These are phyloP conservation scores for Diplogelasinospora grovesii DNA, from an alignment of 495 filamentous ascomycete genomes.

Conservation along the genomic window DNA sequence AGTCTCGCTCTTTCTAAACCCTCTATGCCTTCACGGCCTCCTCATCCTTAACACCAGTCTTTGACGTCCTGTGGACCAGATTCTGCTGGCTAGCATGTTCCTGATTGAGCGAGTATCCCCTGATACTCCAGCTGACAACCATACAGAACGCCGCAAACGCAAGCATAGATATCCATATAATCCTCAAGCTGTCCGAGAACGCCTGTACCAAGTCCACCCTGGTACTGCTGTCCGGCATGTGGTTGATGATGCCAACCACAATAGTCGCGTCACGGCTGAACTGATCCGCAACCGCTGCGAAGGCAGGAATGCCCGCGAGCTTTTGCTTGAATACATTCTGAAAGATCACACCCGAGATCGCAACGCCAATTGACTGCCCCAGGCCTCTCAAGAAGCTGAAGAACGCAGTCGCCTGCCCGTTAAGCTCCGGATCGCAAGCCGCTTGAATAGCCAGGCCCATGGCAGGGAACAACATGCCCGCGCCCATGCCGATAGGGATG, in stretches of 20 bases:
- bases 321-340: slow-evolving; percentile 53
- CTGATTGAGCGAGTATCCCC: slow-evolving; percentile 13
- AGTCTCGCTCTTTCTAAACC: too few relatives aligned
- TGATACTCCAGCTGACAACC: slow-evolving; percentile 11
- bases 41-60: slow-evolving; percentile 7
- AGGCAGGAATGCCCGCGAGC: slow-evolving; percentile 33
- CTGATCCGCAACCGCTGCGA: slow-evolving; percentile 37
- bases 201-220: slow-evolving; percentile 44
- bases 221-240: slow-evolving; percentile 36
- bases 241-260: slow-evolving; percentile 52
- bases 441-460: slow-evolving; percentile 44
- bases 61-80: slow-evolving; percentile 7
- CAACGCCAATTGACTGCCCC: slow-evolving; percentile 43
- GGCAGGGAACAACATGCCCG: slow-evolving; percentile 45
- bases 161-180: slow-evolving; percentile 50
- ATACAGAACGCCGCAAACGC: slow-evolving; percentile 18
- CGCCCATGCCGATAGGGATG: slow-evolving; percentile 44
- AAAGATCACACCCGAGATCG: slow-evolving; percentile 51
- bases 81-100: slow-evolving; percentile 17
- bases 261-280: slow-evolving; percentile 53
- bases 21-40: too few relatives aligned
- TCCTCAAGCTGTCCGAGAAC: slow-evolving; percentile 50
- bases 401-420: slow-evolving; percentile 38
- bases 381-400: slow-evolving; percentile 52
- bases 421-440: slow-evolving; percentile 19